Percentiles rank a stretch among this genome's conserved stretches.
Conservation (phyloP, 495 filamentous ascomycete species). For the Neurospora discreta region DNA sequence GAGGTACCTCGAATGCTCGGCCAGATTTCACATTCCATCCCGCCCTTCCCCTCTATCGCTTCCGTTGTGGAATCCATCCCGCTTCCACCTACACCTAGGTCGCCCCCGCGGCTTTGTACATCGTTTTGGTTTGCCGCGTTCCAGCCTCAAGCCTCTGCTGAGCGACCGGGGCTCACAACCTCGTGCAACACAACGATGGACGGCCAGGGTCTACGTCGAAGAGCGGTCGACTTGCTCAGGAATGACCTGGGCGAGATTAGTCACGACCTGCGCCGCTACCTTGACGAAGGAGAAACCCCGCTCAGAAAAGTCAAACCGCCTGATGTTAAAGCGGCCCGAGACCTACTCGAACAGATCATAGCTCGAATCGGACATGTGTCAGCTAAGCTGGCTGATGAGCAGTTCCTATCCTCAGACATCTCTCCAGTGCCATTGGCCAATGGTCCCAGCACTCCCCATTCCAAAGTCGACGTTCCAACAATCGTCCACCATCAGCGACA, state of each 20-base stretch:
- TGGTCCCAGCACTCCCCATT: slow-evolving; percentile 12
- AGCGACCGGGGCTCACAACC: slow-evolving; percentile 3
- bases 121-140: background rate
- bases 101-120: slow-evolving; percentile 1
- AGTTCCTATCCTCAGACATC: slow-evolving; percentile 4
- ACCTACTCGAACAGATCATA: slow-evolving; percentile 14
- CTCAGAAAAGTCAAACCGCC: slow-evolving; percentile 19
- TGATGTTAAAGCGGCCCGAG: slow-evolving; percentile 13
- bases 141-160: background rate
- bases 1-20: background rate
- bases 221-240: slow-evolving; percentile 15
- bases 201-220: slow-evolving; percentile 5
- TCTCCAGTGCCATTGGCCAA: background rate
- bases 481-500: background rate
- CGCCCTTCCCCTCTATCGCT: background rate
- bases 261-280: slow-evolving; percentile 13
- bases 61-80: background rate
- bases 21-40: background rate
- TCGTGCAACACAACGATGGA: slow-evolving; percentile 19
- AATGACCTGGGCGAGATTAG: slow-evolving; percentile 16
- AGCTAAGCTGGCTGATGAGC: slow-evolving; percentile 2
- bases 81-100: background rate
- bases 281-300: slow-evolving; percentile 8
- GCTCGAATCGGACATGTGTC: slow-evolving; percentile 15
- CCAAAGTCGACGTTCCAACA: slow-evolving; percentile 1